Conservation (phyloP, 2,329 filamentous ascomycete genomes). For the Ambrosiella cleistominuta region DNA sequence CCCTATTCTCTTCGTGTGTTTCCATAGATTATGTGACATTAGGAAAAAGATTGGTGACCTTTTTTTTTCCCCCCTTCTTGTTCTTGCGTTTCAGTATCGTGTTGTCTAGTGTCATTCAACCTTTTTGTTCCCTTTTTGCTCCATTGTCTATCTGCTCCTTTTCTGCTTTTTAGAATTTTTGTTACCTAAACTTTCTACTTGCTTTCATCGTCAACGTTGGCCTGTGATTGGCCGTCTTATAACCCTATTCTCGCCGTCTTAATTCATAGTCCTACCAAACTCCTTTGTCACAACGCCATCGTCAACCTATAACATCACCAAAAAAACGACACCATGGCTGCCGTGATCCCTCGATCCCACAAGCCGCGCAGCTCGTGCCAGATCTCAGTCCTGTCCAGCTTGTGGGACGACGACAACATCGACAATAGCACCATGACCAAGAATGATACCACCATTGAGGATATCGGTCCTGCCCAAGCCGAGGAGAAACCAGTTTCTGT, state of each 20-base stretch:
- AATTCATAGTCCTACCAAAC: no score
- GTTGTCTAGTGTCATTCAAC: background rate
- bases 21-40: background rate
- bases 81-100: background rate
- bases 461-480: background rate
- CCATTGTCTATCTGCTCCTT: background rate
- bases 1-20: background rate
- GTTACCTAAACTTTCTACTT: constrained; percentile 10
- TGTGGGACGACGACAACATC: constrained; percentile 10
- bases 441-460: background rate
- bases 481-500: background rate
- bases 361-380: constrained; percentile 10
- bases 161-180: constrained; percentile 1
- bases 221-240: background rate
- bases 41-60: background rate
- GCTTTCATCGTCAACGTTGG: background rate
- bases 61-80: background rate
- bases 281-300: background rate
- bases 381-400: constrained; percentile 13
- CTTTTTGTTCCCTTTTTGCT: background rate
- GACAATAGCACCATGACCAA: constrained; percentile 1
- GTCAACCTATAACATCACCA: background rate
- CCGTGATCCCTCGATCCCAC: constrained; percentile 2
- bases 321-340: background rate
- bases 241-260: background rate